These are phyloP conservation scores for Ustilago vetiveriae DNA, from an alignment of 1,284 basidiomycete species.

Conservation along the genomic window DNA sequence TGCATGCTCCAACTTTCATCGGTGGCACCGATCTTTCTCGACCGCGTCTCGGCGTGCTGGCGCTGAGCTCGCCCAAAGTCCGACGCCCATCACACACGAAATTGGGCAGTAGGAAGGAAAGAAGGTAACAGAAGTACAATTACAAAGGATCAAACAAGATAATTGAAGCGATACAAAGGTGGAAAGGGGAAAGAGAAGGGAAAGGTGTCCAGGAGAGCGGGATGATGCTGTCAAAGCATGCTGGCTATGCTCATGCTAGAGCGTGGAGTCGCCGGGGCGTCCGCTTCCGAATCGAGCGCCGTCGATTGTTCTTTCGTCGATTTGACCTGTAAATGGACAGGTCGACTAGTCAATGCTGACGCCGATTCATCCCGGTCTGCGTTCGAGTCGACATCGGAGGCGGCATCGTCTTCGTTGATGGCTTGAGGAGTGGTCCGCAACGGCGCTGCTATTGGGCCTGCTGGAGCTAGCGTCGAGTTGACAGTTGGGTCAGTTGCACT, in stretches of 20 bases:
- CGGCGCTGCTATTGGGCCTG: neutral
- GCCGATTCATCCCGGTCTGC: constrained; percentile 1
- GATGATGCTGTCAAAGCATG: constrained; percentile 24
- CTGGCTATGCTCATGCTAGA: constrained; percentile 44
- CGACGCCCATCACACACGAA: too few relatives aligned
- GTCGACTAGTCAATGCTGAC: constrained; percentile 6
- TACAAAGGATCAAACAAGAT: constrained; percentile 1
- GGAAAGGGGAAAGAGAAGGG: neutral
- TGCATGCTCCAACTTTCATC: too few relatives aligned
- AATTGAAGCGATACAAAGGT: too few relatives aligned
- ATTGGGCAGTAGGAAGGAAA: too few relatives aligned
- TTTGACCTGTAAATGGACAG: constrained; percentile 18
- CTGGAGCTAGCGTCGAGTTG: neutral
- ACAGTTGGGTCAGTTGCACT: constrained; percentile 4
- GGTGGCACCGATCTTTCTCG: too few relatives aligned
- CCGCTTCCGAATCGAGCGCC: constrained; percentile 7
- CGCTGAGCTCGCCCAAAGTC: too few relatives aligned
- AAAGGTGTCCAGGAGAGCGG: neutral
- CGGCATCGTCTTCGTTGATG: constrained; percentile 13
- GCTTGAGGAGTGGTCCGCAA: constrained; percentile 2
- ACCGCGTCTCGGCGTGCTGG: too few relatives aligned
- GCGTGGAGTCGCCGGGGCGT: constrained; percentile 23
- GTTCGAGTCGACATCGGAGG: constrained; percentile 6
- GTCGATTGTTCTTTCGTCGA: constrained; percentile 17
- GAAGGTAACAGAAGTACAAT: constrained; percentile 11